phyloP scores from a whole-genome alignment of 2,329 filamentous ascomycete genomes.

The Pleomassaria siparia region DNA sequence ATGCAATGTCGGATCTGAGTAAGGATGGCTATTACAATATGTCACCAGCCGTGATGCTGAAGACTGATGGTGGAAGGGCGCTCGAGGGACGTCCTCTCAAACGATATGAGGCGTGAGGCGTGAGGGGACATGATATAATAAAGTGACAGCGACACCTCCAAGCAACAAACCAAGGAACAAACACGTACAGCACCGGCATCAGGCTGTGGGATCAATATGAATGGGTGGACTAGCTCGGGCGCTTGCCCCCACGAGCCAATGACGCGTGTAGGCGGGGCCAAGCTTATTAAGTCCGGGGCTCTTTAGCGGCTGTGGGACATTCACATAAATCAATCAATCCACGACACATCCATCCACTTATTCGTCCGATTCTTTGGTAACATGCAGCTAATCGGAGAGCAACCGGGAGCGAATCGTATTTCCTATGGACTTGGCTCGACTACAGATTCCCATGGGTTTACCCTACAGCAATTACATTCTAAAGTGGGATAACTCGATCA shows the following conservation, averaged over 20 bases:
- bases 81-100: neutral
- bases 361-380: too few species aligned
- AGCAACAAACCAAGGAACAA: neutral
- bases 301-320: neutral
- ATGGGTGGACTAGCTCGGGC: neutral
- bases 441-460: too few species aligned
- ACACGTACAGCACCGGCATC: neutral
- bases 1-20: constrained; percentile 1
- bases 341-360: neutral
- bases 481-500: too few species aligned
- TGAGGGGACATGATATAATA: neutral
- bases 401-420: neutral
- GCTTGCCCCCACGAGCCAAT: neutral
- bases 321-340: neutral
- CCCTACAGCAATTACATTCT: too few species aligned
- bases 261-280: neutral
- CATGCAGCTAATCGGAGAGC: neutral
- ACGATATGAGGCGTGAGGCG: neutral
- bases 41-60: neutral
- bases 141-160: neutral
- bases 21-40: neutral
- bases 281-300: neutral
- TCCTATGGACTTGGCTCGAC: too few species aligned
- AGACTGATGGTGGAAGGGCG: neutral
- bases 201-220: too few species aligned